Conservation (phyloP, 352 stramenopile species). For the Pythium utonaiense region DNA sequence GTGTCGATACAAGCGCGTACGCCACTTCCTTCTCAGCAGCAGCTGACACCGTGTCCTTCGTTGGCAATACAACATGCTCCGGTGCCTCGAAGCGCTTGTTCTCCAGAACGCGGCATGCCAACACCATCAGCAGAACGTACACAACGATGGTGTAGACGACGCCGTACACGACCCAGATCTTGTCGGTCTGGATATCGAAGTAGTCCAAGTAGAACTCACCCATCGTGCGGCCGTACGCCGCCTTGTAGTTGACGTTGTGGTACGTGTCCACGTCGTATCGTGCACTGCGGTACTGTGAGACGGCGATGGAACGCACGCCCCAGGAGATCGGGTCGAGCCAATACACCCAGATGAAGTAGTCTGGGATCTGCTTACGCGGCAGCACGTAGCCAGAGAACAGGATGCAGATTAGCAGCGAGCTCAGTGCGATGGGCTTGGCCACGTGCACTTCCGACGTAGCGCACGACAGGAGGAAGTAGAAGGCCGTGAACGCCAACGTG, state of each 20-base stretch:
- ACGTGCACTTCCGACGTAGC: constrained; percentile 17
- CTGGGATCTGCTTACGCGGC: constrained; percentile 25
- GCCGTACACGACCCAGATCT: constrained; percentile 24
- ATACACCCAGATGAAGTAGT: constrained; percentile 26
- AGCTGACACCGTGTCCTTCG: too few species aligned
- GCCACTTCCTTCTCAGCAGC: too few species aligned
- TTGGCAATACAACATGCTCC: constrained; percentile 9
- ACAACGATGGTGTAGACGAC: constrained; percentile 20
- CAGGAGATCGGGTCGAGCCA: constrained; percentile 38
- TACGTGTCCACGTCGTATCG: constrained; percentile 17
- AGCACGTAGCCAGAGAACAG: constrained; percentile 36
- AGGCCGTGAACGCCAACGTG: constrained; percentile 20
- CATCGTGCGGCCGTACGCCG: constrained; percentile 14
- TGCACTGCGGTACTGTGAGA: constrained; percentile 17
- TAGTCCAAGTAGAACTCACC: constrained; percentile 20
- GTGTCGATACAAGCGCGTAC: too few species aligned
- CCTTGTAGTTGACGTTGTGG: constrained; percentile 23
- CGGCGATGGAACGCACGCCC: constrained; percentile 22
- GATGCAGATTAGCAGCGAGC: constrained; percentile 25
- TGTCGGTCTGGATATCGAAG: constrained; percentile 19
- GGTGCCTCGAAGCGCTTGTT: constrained; percentile 20
- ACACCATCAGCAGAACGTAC: constrained; percentile 27
- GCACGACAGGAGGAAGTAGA: constrained; percentile 27
- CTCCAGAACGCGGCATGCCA: constrained; percentile 22
- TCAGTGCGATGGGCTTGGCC: constrained; percentile 24